Evolutionary conservation across 2,329 filamentous ascomycete species (phyloP), one percentile per base, ranked within the genome.

Genomic region (Cordyceps javanica): DNA sequence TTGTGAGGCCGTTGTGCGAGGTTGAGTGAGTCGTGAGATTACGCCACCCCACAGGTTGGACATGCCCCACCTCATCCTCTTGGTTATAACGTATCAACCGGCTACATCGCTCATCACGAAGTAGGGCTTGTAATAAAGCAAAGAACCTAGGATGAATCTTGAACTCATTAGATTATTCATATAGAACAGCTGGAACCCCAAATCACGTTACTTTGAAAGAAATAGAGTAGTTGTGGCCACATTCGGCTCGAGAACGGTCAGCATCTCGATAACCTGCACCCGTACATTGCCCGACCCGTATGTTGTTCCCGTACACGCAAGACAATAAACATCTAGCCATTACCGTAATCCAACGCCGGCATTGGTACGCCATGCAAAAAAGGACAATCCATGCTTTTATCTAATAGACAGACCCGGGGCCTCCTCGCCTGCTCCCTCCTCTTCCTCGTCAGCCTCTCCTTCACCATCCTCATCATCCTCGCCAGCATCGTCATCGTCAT

Each of bases 401-500:
- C 55, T 50, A 38, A 57, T 42, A 7, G 57, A 59, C 36, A 59
- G 36, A 3, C 28, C 51, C 4, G 32, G 32, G 3, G 59, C 62
- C 2, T 58, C 62, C 1, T 60, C 67, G n/a, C 60, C 67, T 5
- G 61, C 63, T 0, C 60, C 66, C 1, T 63, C 69, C 2, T 62
- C 68, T 2, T 66, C 69, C 1, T 61, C 68, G 2, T 66, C 72
- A 2, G 65, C 70, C 0, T 65, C 71, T 0, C 66, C 70, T 0
- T 69, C 73, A 2, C 68, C 72, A 0, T 70, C 72, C 0, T 68
- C 73, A 0, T 72, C 76, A 0, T 71, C 75, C 0, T 69, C 73
- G 0, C 72, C 76, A 0, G 68, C 74, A 0, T 71, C 74, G 2
- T 73, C 74, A 0, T 70, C 75, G 0, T 71, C 75, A 0, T 73